Conservation (phyloP, 192 early-diverging fungal genomes). For the Coemansia sp. region DNA sequence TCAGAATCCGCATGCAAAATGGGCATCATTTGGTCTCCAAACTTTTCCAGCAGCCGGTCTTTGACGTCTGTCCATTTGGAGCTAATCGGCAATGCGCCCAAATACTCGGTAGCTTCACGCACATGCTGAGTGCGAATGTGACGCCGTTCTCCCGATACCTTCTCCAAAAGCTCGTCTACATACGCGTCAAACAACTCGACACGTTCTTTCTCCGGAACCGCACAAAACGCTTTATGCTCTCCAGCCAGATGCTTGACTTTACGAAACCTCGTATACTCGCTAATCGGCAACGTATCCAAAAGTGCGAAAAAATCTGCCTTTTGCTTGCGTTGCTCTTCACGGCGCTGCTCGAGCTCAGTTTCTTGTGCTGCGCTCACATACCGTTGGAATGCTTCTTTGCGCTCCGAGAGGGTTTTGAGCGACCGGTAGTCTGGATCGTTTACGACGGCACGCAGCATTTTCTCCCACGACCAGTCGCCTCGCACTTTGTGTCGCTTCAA, state of each 20-base stretch:
- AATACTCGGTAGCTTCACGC: constrained; percentile 41
- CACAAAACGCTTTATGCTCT: constrained; percentile 62
- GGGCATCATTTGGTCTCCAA: constrained; percentile 36
- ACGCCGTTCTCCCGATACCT: constrained; percentile 68
- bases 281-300: constrained; percentile 56
- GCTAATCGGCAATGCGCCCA: constrained; percentile 11
- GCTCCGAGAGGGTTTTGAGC: constrained; percentile 74
- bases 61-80: constrained; percentile 35
- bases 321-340: constrained; percentile 30
- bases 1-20: constrained; percentile 23
- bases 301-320: constrained; percentile 59
- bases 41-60: constrained; percentile 16
- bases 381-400: constrained; percentile 77
- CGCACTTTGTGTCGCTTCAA: constrained; percentile 71
- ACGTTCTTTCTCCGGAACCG: constrained; percentile 62
- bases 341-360: constrained; percentile 40
- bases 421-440: constrained; percentile 82
- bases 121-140: constrained; percentile 61
- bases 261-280: constrained; percentile 57
- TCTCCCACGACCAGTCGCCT: constrained; percentile 89
- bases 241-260: constrained; percentile 58
- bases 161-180: constrained; percentile 61
- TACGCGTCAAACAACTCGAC: constrained; percentile 71
- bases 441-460: constrained; percentile 82
- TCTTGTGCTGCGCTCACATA: constrained; percentile 62